These are phyloP conservation scores for Didymella pinodella DNA, from an alignment of 2,329 filamentous ascomycete species.

Conservation along the genomic window DNA sequence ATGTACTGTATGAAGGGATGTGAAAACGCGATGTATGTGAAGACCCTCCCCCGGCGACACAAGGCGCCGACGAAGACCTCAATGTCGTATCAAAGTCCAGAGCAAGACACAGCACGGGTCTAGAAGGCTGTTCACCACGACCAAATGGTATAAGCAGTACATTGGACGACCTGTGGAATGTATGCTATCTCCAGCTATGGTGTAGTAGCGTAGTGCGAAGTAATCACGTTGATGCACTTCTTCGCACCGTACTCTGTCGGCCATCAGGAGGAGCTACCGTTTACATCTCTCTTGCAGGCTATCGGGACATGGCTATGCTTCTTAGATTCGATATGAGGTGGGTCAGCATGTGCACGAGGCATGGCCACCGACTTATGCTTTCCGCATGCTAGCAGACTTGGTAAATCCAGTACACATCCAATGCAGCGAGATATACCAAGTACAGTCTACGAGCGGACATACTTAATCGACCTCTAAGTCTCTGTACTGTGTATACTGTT, in stretches of 20 bases:
- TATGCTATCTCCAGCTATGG: not conserved
- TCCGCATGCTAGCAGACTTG: not conserved
- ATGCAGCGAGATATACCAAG: not conserved
- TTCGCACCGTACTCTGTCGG: not conserved
- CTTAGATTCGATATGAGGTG: not conserved
- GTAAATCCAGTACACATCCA: not conserved
- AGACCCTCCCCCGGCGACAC: not conserved
- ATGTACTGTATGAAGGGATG: not conserved
- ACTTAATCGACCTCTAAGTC: not conserved
- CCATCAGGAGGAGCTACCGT: not conserved
- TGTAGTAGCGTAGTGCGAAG: not conserved
- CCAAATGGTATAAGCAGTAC: not conserved
- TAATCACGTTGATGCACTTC: not conserved
- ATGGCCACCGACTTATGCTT: not conserved
- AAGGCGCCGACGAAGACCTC: not conserved
- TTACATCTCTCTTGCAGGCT: not conserved
- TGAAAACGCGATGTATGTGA: no score
- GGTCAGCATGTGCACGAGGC: not conserved
- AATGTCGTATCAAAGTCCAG: not conserved
- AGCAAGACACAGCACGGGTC: not conserved
- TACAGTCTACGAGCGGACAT: not conserved
- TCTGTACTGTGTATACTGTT: not conserved
- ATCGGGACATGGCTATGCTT: not conserved
- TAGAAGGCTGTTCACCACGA: not conserved
- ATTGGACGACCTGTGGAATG: not conserved